Percentiles rank a stretch among this genome's conserved stretches.
phyloP scores from a whole-genome alignment of 176 grass and related monocot species.

The Guadua angustifolia region DNA sequence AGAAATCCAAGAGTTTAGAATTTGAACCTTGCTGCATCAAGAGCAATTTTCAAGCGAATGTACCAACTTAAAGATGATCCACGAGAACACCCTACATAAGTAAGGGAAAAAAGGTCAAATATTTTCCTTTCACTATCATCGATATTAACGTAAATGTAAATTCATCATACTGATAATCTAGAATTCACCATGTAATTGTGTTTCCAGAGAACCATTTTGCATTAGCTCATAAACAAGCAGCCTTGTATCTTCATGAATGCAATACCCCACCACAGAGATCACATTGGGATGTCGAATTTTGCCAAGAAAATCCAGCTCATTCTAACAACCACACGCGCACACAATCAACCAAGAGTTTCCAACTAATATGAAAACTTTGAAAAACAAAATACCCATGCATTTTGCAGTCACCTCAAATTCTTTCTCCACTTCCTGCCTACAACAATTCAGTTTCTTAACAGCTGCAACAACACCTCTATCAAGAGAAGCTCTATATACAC shows the following conservation, averaged over 20 bases:
- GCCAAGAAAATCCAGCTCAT: constrained; percentile 70
- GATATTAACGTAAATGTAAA: constrained; percentile 8
- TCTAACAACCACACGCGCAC: constrained; percentile 44
- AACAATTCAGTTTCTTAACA: constrained; percentile 67
- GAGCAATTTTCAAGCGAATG: constrained; percentile 77
- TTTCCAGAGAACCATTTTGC: constrained; percentile 80
- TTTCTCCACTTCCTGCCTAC: constrained; percentile 53
- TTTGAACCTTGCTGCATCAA: constrained; percentile 73
- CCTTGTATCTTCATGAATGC: constrained; percentile 55
- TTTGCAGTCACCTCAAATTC: constrained; percentile 69
- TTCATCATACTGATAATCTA: not conserved
- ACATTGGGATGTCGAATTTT: constrained; percentile 82
- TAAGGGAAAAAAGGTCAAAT: not conserved
- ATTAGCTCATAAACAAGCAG: constrained; percentile 76
- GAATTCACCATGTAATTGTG: constrained; percentile 66
- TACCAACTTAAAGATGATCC: constrained; percentile 73
- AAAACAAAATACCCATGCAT: not conserved
- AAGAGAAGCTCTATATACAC: constrained; percentile 68
- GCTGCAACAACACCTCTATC: constrained; percentile 57
- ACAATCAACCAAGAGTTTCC: constrained; percentile 5
- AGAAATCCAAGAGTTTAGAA: constrained; percentile 24
- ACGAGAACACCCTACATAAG: constrained; percentile 61
- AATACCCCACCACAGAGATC: constrained; percentile 72
- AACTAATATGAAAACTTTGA: not conserved
- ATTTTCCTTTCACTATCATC: not conserved